Conservation (phyloP, 129 eudicot species). For the Flaveria robusta region DNA sequence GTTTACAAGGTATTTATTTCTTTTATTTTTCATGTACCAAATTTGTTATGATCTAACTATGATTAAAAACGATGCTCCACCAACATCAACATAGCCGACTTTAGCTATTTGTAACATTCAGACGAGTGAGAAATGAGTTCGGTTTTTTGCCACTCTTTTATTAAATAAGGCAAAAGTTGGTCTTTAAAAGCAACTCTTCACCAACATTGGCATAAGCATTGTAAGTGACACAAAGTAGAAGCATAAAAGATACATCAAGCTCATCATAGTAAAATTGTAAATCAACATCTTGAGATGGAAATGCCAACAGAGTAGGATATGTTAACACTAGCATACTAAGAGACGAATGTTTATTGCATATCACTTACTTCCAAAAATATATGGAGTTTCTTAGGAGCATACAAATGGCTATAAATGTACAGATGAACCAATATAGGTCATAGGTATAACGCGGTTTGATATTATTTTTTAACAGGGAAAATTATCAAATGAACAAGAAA, state of each 20-base stretch:
- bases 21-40: background rate
- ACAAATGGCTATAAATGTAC: background rate
- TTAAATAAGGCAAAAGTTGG: no score
- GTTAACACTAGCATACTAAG: background rate
- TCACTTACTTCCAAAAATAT: background rate
- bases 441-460: background rate
- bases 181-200: background rate
- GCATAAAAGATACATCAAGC: background rate
- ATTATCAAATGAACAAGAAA: constrained; percentile 41
- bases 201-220: background rate
- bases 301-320: background rate
- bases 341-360: background rate
- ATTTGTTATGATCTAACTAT: background rate
- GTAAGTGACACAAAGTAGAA: background rate
- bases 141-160: no score
- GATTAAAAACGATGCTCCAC: no score
- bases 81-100: no score
- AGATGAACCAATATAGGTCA: background rate
- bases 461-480: constrained; percentile 5
- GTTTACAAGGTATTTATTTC: constrained; percentile 47
- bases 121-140: no score
- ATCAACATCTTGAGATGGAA: background rate
- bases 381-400: background rate
- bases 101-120: no score
- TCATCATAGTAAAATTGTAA: background rate